phyloP scores from a whole-genome alignment of 495 filamentous ascomycete genomes.

The Lasiosphaeris hirsuta region DNA sequence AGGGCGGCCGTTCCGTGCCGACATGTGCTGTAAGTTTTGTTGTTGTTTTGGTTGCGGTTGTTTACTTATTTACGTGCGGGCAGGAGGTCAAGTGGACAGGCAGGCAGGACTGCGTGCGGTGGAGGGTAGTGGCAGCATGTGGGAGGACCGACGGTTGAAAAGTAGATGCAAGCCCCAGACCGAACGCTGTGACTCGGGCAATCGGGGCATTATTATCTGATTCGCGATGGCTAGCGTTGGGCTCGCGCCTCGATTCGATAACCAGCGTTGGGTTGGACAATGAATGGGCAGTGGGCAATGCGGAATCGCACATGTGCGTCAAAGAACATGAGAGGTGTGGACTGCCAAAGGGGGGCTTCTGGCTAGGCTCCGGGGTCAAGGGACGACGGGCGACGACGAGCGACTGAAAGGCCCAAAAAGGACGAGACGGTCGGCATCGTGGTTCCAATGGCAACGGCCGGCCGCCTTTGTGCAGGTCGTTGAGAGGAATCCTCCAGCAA shows the following conservation, averaged over 20 bases:
- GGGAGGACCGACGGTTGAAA: neutral
- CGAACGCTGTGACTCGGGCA: slow-evolving; percentile 20
- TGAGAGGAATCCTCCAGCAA: slow-evolving; percentile 7
- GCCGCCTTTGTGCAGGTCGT: slow-evolving; percentile 5
- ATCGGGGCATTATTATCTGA: slow-evolving; percentile 23
- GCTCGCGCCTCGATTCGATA: slow-evolving; percentile 30
- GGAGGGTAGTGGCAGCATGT: slow-evolving; percentile 10
- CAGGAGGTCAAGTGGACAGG: slow-evolving; percentile 8
- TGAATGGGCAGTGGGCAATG: slow-evolving; percentile 7
- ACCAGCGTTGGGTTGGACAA: slow-evolving; percentile 16
- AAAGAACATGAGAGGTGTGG: slow-evolving; percentile 18
- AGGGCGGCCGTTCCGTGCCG: too few relatives aligned
- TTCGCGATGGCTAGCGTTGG: slow-evolving; percentile 17
- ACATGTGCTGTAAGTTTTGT: neutral
- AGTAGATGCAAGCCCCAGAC: neutral
- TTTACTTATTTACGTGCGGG: slow-evolving; percentile 18
- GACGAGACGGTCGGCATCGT: slow-evolving; percentile 13
- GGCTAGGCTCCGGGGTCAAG: slow-evolving; percentile 16
- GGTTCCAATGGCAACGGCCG: slow-evolving; percentile 28
- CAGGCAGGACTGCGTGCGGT: slow-evolving; percentile 2
- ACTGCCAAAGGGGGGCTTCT: slow-evolving; percentile 8
- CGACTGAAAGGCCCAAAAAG: neutral
- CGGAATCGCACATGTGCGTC: slow-evolving; percentile 21
- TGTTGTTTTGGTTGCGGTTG: slow-evolving; percentile 21
- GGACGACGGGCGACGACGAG: neutral